phyloP scores from a whole-genome alignment of 2,329 filamentous ascomycete genomes.

The Neonectria sp. region DNA sequence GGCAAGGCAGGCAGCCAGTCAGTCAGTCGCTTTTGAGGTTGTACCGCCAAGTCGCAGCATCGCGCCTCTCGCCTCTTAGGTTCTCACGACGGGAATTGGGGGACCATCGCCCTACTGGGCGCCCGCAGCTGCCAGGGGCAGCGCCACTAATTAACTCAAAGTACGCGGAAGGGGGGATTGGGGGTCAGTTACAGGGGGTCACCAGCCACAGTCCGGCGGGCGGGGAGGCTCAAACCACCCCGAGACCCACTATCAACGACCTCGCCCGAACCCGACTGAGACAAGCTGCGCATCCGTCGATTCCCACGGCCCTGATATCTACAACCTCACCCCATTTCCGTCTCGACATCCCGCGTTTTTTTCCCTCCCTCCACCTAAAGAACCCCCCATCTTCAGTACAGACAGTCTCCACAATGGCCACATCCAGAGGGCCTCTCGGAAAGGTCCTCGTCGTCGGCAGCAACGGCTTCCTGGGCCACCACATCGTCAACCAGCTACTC shows the following conservation, averaged over 20 bases:
- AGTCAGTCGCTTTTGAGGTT: slow-evolving; percentile 1
- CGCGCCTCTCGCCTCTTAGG: neutral
- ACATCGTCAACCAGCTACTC: slow-evolving; percentile 82
- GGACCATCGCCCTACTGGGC: neutral
- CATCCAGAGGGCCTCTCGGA: slow-evolving; percentile 66
- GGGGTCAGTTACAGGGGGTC: neutral
- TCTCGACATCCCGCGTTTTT: neutral
- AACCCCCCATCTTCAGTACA: neutral
- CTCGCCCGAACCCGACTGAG: slow-evolving; percentile 3
- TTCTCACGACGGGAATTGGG: neutral
- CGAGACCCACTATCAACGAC: slow-evolving; percentile 27
- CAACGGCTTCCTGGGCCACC: slow-evolving; percentile 87
- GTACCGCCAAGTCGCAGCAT: neutral
- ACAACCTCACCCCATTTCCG: slow-evolving; percentile 15
- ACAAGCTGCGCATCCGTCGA: neutral
- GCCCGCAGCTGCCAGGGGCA: neutral
- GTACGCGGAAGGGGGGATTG: too few species aligned
- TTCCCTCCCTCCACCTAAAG: neutral
- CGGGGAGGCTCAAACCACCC: slow-evolving; percentile 26
- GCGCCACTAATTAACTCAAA: neutral
- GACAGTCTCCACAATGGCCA: slow-evolving; percentile 25
- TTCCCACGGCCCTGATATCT: neutral
- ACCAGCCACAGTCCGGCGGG: slow-evolving; percentile 36
- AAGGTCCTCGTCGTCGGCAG: slow-evolving; percentile 85
- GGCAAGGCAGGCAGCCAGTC: neutral